Evolutionary conservation across 305 asterid genomes (phyloP).

Genomic region (Withania somnifera): DNA sequence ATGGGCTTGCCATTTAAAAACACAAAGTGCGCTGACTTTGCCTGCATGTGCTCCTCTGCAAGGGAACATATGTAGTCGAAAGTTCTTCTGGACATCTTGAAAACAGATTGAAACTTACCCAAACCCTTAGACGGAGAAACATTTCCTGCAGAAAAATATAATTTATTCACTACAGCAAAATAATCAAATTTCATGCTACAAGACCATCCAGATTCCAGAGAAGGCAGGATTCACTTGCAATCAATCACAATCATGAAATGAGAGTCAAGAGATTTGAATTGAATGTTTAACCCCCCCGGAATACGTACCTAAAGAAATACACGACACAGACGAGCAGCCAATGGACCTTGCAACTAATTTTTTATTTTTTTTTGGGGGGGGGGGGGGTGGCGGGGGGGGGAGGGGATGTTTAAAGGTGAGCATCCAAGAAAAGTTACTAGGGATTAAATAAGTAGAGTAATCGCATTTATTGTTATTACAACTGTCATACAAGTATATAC

Average conservation of each 20-base stretch:
- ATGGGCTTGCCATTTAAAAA: conserved; percentile 60
- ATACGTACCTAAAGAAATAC: not conserved
- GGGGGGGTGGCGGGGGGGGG: not conserved
- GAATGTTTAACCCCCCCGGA: not conserved
- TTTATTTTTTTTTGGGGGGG: no score
- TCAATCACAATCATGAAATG: not conserved
- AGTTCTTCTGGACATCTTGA: conserved; percentile 62
- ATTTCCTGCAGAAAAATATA: conserved; percentile 32
- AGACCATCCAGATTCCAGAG: not conserved
- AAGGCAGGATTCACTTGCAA: not conserved
- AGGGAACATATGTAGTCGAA: conserved; percentile 67
- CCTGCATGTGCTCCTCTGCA: conserved; percentile 61
- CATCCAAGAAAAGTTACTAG: not conserved
- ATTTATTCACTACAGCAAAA: not conserved
- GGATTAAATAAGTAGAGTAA: not conserved
- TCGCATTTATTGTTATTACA: not conserved
- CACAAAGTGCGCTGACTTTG: conserved; percentile 47
- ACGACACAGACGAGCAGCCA: not conserved
- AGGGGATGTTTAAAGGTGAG: not conserved
- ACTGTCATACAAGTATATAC: not conserved
- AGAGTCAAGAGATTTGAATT: not conserved
- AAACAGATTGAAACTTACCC: conserved; percentile 41
- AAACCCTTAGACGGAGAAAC: conserved; percentile 36
- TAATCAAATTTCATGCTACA: not conserved
- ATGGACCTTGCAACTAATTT: not conserved